Evolutionary conservation across 495 filamentous ascomycete species (phyloP), one percentile per base, ranked within the genome.

Genomic region (Venustampulla echinocandica): DNA sequence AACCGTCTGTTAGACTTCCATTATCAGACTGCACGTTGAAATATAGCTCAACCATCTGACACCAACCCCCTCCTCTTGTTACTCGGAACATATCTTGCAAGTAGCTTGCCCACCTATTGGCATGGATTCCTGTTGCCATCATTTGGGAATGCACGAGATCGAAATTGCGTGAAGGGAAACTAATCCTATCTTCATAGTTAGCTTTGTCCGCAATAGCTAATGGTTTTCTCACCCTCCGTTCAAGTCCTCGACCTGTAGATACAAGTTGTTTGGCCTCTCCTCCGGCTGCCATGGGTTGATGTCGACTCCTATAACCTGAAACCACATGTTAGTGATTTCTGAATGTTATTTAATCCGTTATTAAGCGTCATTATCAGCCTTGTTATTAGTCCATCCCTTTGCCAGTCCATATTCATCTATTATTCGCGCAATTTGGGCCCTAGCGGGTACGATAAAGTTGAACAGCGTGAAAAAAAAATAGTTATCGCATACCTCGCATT

Each of bases 21-120:
- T 88, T 95, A 55, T 94, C 84, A 1, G 88, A 95, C 59, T 96
- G 90, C 22, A 86, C 79, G 51, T 85, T 89, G 63, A 80, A 83
- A 56, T 94, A 89, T 49, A 88, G 75, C 60, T 98, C 92, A 20
- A 85, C 75, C 75, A 96, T 82, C 60, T 98, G 92, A 41, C 87
- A 74, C 90, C 90, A 96, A 14, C 92, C 88, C 19, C 83, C 71
- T 4, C 65, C 66, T 13, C 69, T 66, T 45, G 73, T 69, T 11
- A 72, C 64, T 35, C 74, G 67, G 27, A 70, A 57, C 13, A 95
- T 84, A 54, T 96, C 92, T 49, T 69, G 67, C 48, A 95, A 62
- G 67, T 96, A 96, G 14, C 76, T 72, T 47, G 67, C 62, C 92
- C 92, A 98, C 64, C 87, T 70, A 50, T 70, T 65, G 47, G 69